Evolutionary conservation across 441 rosid genomes (phyloP).

Genomic region (Jatropha multifida): DNA sequence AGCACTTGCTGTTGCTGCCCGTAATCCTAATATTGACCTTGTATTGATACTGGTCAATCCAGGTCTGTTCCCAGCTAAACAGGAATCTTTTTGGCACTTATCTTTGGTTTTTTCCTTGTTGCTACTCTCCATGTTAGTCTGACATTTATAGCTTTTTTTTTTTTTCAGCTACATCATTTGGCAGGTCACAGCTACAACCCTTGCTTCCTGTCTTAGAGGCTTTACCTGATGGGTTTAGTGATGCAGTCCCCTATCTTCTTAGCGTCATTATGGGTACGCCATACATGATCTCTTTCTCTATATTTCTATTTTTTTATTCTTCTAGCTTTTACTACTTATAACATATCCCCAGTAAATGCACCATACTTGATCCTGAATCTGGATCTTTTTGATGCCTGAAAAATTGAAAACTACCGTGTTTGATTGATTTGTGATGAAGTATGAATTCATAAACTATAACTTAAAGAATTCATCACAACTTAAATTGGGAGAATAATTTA

Average conservation of each 20-base stretch:
- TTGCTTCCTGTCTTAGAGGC: conserved; percentile 65
- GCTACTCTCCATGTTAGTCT: conserved; percentile 18
- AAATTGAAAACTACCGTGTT: not conserved
- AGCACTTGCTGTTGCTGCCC: conserved; percentile 78
- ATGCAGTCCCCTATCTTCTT: conserved; percentile 61
- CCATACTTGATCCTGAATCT: not conserved
- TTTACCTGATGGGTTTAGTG: conserved; percentile 62
- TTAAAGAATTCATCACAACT: not conserved
- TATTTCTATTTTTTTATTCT: not conserved
- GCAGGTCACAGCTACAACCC: conserved; percentile 75
- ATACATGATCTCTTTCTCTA: conserved; percentile 19
- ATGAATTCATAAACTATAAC: not conserved
- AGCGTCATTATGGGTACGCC: conserved; percentile 62
- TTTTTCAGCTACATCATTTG: conserved; percentile 71
- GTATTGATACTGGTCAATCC: conserved; percentile 70
- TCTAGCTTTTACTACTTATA: not conserved
- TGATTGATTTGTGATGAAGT: not conserved
- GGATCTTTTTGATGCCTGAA: not conserved
- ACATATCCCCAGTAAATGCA: not conserved
- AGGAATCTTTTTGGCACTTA: conserved; percentile 10
- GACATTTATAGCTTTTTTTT: conserved; percentile 23
- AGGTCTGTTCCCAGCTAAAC: conserved; percentile 40
- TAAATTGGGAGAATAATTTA: not conserved
- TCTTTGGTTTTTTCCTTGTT: conserved; percentile 1
- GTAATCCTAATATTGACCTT: conserved; percentile 64